A percentile compares a stretch with the other conserved stretches of the same genome.
phyloP scores from a whole-genome alignment of 768 basidiomycete genomes.

The Kwoniella sp. region DNA sequence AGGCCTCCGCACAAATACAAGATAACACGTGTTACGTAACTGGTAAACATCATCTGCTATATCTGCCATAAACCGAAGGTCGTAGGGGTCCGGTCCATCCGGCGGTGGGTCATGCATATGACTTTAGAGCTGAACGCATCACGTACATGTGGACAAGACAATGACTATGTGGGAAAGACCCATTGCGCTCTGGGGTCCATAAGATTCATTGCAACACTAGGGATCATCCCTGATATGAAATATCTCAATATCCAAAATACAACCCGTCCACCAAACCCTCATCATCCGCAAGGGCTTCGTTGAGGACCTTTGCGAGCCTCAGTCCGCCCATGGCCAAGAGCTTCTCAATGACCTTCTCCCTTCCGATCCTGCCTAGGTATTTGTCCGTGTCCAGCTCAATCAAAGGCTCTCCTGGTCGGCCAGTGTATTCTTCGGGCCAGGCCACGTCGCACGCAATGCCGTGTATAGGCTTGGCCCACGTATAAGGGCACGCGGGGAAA shows the following conservation, averaged over 20 bases:
- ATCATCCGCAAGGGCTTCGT: slow-evolving; percentile 65
- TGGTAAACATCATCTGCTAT: too few relatives aligned
- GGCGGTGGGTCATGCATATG: too few relatives aligned
- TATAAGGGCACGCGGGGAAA: slow-evolving; percentile 68
- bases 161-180: too few relatives aligned
- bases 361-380: slow-evolving; percentile 71
- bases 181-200: too few relatives aligned
- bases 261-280: slow-evolving; percentile 30
- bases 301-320: slow-evolving; percentile 79
- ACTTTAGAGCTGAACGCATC: too few relatives aligned
- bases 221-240: too few relatives aligned
- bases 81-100: too few relatives aligned
- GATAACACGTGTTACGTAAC: too few relatives aligned
- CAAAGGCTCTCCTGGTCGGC: slow-evolving; percentile 55
- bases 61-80: too few relatives aligned
- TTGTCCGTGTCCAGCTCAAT: slow-evolving; percentile 79
- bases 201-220: too few relatives aligned
- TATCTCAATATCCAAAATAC: slow-evolving; percentile 33
- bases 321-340: slow-evolving; percentile 80
- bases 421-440: slow-evolving; percentile 74
- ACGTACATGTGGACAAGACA: too few relatives aligned
- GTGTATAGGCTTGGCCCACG: slow-evolving; percentile 75
- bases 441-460: slow-evolving; percentile 77
- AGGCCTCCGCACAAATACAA: too few relatives aligned
- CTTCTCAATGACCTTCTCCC: slow-evolving; percentile 74